Base-by-base conservation (phyloP, 2,329 filamentous ascomycete species). In the Scedosporium dehoogii region DNA sequence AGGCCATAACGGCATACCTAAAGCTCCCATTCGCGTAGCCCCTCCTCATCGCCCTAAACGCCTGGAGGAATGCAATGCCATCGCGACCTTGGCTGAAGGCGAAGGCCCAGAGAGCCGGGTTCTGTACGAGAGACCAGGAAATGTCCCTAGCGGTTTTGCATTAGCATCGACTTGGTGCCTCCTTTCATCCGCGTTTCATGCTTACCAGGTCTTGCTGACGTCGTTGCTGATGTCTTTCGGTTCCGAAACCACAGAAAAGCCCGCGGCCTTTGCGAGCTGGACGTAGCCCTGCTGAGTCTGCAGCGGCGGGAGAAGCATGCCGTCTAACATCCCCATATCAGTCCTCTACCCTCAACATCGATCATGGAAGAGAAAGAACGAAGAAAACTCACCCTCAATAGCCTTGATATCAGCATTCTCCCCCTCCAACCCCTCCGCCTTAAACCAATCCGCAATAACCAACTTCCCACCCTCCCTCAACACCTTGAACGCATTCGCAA, bases 371-470 rank as follows among this genome's bases (percentile, higher is more conserved):
- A 6, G 27, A 42, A 60, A 27, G 7, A 61, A 56, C 25, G 16
- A 23, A 48, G 27, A 9, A 16, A 9, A 42, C 58, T 62, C 61
- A 81, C 79, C 81, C 72, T 85, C 83, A 63, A 86, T 86, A 1
- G 81, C 81, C 67, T 80, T 79, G 66, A 86, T 84, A 67, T 85
- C 82, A 57, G 73, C 73, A 51, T 75, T 72, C 63, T 75, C 70
- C 64, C 78, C 72, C 0, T 70, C 73, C 53, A 85, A 67, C 23
- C 68, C 71, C 61, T 80, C 79, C 12, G 75, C 78, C 73, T 82
- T 83, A 73, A 86, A 85, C 83, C 83, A 86, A 69, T 86, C 84
- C 25, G 83, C 82, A 61, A 86, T 72, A 3, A 83, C 81, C 55
- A 86, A 69, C 69, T 78, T 81, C 1, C 80, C 81, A 0, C 79